Conservation (phyloP, 352 stramenopile species). For the Globisporangium nunn region DNA sequence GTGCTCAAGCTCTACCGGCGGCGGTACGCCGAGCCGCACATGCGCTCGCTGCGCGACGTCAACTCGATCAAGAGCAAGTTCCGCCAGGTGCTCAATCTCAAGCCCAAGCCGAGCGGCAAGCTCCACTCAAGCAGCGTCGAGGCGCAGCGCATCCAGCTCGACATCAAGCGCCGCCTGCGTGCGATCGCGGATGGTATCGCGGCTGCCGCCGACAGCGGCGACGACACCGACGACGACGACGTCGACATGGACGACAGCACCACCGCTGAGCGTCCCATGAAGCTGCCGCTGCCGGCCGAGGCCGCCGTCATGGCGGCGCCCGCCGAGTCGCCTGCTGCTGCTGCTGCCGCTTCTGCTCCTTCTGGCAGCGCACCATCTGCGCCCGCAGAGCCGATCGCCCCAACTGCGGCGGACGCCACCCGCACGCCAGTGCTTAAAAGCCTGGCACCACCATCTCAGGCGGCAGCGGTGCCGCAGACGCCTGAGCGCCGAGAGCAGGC, state of each 20-base stretch:
- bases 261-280: background rate
- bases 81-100: slow-evolving; percentile 26
- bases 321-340: too few species aligned
- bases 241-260: background rate
- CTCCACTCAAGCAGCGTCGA: slow-evolving; percentile 2
- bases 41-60: slow-evolving; percentile 15
- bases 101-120: slow-evolving; percentile 7
- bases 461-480: background rate
- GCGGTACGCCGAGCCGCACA: slow-evolving; percentile 21
- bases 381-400: too few species aligned
- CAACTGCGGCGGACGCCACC: too few species aligned
- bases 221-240: background rate
- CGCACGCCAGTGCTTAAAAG: too few species aligned
- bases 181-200: background rate
- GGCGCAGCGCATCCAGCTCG: slow-evolving; percentile 1
- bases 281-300: background rate
- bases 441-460: background rate
- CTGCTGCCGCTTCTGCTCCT: too few species aligned
- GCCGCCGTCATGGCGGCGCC: background rate
- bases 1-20: slow-evolving; percentile 24
- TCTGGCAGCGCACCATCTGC: too few species aligned
- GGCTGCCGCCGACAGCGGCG: slow-evolving; percentile 5
- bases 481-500: background rate
- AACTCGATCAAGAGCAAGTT: slow-evolving; percentile 32
- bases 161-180: background rate